A percentile compares a stretch with the other conserved stretches of the same genome.
Evolutionary conservation across 805 yeast genomes (phyloP).

Genomic region (Ogataea parapolymorpha): DNA sequence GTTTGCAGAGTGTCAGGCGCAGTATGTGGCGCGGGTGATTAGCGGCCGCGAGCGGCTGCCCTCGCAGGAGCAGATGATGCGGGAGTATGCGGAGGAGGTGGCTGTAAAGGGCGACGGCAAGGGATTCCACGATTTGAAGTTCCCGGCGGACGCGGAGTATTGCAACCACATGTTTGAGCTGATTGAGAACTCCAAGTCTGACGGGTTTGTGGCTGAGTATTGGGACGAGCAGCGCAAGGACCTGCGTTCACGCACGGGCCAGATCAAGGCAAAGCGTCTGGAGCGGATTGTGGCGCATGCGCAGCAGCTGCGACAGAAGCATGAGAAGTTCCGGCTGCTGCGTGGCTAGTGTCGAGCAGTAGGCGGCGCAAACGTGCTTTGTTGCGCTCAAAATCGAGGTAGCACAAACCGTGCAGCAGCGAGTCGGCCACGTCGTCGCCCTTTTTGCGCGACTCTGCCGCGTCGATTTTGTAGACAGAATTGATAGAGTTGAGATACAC

Average conservation of each 20-base stretch:
- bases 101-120: constrained; percentile 45
- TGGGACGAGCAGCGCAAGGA: constrained; percentile 30
- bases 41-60: constrained; percentile 45
- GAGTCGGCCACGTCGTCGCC: constrained; percentile 68
- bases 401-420: constrained; percentile 56
- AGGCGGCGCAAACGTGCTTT: constrained; percentile 11
- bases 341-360: constrained; percentile 16
- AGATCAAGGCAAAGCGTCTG: constrained; percentile 29
- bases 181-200: constrained; percentile 34
- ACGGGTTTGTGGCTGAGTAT: constrained; percentile 32
- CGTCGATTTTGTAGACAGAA: constrained; percentile 2
- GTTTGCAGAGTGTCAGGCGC: constrained; percentile 47
- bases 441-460: constrained; percentile 32
- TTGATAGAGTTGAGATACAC: constrained; percentile 22
- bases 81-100: constrained; percentile 33
- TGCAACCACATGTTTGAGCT: constrained; percentile 43
- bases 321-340: constrained; percentile 25
- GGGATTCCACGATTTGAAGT: constrained; percentile 49
- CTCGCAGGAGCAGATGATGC: constrained; percentile 33
- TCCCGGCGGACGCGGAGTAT: constrained; percentile 60
- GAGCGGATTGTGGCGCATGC: constrained; percentile 30
- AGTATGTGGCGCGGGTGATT: constrained; percentile 39
- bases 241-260: constrained; percentile 25
- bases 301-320: constrained; percentile 20
- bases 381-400: constrained; percentile 43